These are phyloP conservation scores for Danielozyma ontarioensis DNA, from an alignment of 805 yeast species.

Conservation along the genomic window DNA sequence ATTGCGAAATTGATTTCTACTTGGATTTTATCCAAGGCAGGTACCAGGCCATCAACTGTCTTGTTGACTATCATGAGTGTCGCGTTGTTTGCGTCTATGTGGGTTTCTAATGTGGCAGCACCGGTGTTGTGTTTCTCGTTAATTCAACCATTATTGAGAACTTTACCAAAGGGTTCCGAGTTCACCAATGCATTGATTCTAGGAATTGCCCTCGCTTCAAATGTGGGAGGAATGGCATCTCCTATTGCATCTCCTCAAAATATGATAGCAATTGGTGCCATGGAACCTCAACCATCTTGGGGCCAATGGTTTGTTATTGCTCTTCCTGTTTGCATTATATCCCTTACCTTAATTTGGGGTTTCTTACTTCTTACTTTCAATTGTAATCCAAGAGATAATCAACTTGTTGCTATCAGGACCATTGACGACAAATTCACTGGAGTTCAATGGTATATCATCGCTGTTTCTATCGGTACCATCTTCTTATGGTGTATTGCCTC, in stretches of 20 bases:
- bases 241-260: slow-evolving; percentile 55
- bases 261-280: slow-evolving; percentile 48
- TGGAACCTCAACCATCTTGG: slow-evolving; percentile 51
- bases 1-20: slow-evolving; percentile 48
- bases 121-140: slow-evolving; percentile 51
- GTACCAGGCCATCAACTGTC: slow-evolving; percentile 45
- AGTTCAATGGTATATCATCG: slow-evolving; percentile 39
- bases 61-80: slow-evolving; percentile 47
- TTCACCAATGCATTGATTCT: slow-evolving; percentile 38
- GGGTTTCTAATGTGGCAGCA: slow-evolving; percentile 55
- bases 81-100: slow-evolving; percentile 49
- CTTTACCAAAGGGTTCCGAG: slow-evolving; percentile 36
- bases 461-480: slow-evolving; percentile 40
- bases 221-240: slow-evolving; percentile 51
- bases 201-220: slow-evolving; percentile 48
- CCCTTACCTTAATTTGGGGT: slow-evolving; percentile 41
- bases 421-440: slow-evolving; percentile 41
- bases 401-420: slow-evolving; percentile 43
- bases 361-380: slow-evolving; percentile 53
- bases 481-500: slow-evolving; percentile 46
- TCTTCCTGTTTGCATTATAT: slow-evolving; percentile 40
- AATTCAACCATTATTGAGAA: slow-evolving; percentile 43
- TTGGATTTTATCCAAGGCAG: slow-evolving; percentile 45
- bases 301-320: slow-evolving; percentile 54
- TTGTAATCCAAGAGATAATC: slow-evolving; percentile 41